phyloP scores from a whole-genome alignment of 2,329 filamentous ascomycete species.

The Incumbomyces lentus region DNA sequence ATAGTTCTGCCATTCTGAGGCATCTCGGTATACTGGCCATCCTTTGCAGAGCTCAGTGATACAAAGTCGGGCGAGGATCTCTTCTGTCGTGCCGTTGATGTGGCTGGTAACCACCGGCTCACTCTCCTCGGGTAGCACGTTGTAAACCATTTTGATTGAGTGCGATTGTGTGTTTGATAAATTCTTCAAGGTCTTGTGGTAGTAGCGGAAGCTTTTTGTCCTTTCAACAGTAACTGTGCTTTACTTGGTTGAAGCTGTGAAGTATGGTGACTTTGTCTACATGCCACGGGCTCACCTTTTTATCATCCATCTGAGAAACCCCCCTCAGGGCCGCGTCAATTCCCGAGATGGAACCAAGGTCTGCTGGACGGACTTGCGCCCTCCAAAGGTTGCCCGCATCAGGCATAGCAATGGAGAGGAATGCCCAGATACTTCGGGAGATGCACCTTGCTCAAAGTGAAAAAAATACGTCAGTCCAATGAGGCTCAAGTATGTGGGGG shows the following conservation, averaged over 20 bases:
- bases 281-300: neutral
- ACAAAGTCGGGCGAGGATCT: slow-evolving; percentile 37
- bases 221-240: neutral
- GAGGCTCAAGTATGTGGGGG: no score
- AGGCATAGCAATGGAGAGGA: neutral
- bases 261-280: neutral
- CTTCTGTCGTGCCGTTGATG: slow-evolving; percentile 34
- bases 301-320: no score
- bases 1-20: slow-evolving; percentile 46
- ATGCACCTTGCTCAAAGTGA: neutral
- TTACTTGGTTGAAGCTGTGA: neutral
- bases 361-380: neutral
- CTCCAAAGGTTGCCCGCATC: neutral
- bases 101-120: slow-evolving; percentile 25
- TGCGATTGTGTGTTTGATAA: neutral
- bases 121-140: slow-evolving; percentile 20
- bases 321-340: neutral
- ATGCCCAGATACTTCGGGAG: neutral
- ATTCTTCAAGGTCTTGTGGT: neutral
- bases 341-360: neutral
- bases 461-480: neutral
- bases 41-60: slow-evolving; percentile 45
- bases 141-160: slow-evolving; percentile 18
- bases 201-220: neutral
- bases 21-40: slow-evolving; percentile 45